These are phyloP conservation scores for Botryotinia convoluta DNA, from an alignment of 2,329 filamentous ascomycete species.

Conservation along the genomic window DNA sequence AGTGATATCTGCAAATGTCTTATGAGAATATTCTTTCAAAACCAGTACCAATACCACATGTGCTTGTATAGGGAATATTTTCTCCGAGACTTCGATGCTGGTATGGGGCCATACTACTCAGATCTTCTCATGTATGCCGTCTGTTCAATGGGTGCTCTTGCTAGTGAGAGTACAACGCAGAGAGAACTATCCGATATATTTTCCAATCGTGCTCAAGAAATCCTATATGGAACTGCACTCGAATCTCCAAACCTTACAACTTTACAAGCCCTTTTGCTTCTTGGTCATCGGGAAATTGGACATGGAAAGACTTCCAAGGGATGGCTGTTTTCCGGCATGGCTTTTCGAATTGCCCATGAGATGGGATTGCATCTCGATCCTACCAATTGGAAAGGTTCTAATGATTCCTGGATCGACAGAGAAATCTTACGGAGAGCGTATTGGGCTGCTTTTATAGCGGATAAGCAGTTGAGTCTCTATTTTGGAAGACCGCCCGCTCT, in stretches of 20 bases:
- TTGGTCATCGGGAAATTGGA: slow-evolving; percentile 49
- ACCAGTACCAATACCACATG: slow-evolving; percentile 50
- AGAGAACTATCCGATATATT: slow-evolving; percentile 45
- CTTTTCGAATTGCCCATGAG: slow-evolving; percentile 50
- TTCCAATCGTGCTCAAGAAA: slow-evolving; percentile 44
- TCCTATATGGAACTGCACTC: slow-evolving; percentile 45
- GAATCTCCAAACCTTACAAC: slow-evolving; percentile 49
- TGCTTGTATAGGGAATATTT: slow-evolving; percentile 52
- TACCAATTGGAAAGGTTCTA: slow-evolving; percentile 47
- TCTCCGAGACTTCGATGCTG: slow-evolving; percentile 48
- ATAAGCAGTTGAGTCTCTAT: slow-evolving; percentile 51
- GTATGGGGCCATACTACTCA: slow-evolving; percentile 49
- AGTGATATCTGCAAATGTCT: slow-evolving; percentile 46
- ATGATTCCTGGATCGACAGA: slow-evolving; percentile 44
- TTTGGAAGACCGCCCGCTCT: slow-evolving; percentile 51
- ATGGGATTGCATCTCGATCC: slow-evolving; percentile 54
- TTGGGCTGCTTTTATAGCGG: slow-evolving; percentile 50
- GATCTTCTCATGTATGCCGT: slow-evolving; percentile 49
- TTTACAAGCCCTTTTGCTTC: slow-evolving; percentile 45
- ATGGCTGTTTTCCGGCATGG: slow-evolving; percentile 53
- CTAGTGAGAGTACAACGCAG: slow-evolving; percentile 41
- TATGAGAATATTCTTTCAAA: slow-evolving; percentile 49
- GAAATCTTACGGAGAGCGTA: slow-evolving; percentile 50
- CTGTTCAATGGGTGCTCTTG: slow-evolving; percentile 49
- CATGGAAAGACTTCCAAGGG: slow-evolving; percentile 49